These are phyloP conservation scores for Azolla pinnata DNA, from an alignment of 75 land plant species.

Conservation along the genomic window DNA sequence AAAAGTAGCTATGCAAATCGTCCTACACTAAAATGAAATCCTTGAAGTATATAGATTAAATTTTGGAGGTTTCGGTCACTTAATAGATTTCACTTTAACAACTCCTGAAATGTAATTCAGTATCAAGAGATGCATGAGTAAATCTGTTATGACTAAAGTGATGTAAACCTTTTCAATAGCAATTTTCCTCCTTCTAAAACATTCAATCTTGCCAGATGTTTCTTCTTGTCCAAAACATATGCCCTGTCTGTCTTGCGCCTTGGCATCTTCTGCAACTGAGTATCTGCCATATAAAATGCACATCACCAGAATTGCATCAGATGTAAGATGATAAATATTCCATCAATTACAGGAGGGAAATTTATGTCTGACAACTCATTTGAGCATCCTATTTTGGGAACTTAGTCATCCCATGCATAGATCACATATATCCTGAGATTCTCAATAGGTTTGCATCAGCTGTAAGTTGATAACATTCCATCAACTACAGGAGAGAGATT, in stretches of 20 bases:
- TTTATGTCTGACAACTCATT: too few relatives aligned
- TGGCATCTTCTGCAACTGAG: slow-evolving; percentile 98
- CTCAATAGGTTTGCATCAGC: too few relatives aligned
- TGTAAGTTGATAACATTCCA: too few relatives aligned
- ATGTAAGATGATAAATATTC: background rate
- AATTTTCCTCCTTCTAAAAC: slow-evolving; percentile 75
- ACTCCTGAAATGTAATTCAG: background rate
- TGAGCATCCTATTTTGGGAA: too few relatives aligned
- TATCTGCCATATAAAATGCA: slow-evolving; percentile 51
- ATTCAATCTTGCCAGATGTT: slow-evolving; percentile 76
- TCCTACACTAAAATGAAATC: background rate
- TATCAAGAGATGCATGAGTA: background rate
- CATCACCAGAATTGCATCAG: background rate
- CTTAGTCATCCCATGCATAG: too few relatives aligned
- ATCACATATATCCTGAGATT: too few relatives aligned
- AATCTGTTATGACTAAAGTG: background rate
- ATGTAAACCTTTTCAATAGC: slow-evolving; percentile 66
- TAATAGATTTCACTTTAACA: background rate
- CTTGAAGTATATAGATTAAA: background rate
- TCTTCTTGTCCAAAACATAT: slow-evolving; percentile 71
- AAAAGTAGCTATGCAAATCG: background rate
- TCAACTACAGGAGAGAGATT: too few relatives aligned
- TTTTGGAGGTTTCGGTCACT: too few relatives aligned
- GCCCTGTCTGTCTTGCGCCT: slow-evolving; percentile 90
- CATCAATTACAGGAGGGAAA: too few relatives aligned